These are phyloP conservation scores for Nicotiana obtusifolia DNA, from an alignment of 257 asterid species.

Conservation along the genomic window DNA sequence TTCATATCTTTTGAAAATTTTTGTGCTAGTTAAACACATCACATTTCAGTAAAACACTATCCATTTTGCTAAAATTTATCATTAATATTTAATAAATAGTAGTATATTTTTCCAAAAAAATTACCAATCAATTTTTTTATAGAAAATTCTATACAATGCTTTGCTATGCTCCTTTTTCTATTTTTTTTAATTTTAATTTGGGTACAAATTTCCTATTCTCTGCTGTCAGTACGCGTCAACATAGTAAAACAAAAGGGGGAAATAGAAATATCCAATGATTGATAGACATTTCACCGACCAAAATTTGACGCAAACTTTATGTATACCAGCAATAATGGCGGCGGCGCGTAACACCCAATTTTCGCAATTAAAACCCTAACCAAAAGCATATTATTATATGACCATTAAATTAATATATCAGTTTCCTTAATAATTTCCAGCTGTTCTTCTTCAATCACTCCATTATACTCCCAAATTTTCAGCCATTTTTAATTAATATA, in stretches of 20 bases:
- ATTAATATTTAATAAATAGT: no score
- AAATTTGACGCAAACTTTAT: conserved; percentile 23
- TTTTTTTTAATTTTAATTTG: no score
- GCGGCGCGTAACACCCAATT: conserved; percentile 17
- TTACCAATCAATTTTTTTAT: no score
- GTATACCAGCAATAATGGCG: conserved; percentile 40
- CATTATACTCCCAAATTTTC: neutral
- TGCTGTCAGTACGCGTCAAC: no score
- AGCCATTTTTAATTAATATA: neutral
- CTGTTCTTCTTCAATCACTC: neutral
- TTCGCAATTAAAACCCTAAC: neutral
- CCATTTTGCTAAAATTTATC: no score
- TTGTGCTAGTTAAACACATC: no score
- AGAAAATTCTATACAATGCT: no score
- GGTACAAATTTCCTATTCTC: no score
- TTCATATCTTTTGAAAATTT: no score
- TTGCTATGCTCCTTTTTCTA: no score
- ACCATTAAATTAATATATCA: neutral
- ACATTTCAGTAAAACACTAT: no score
- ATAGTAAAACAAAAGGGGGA: neutral
- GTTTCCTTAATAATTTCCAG: neutral
- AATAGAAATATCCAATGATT: neutral
- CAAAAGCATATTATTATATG: neutral
- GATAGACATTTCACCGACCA: conserved; percentile 7
- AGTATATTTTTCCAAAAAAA: no score